Conservation (phyloP, 306 rosid genomes). For the Begonia peltatifolia region DNA sequence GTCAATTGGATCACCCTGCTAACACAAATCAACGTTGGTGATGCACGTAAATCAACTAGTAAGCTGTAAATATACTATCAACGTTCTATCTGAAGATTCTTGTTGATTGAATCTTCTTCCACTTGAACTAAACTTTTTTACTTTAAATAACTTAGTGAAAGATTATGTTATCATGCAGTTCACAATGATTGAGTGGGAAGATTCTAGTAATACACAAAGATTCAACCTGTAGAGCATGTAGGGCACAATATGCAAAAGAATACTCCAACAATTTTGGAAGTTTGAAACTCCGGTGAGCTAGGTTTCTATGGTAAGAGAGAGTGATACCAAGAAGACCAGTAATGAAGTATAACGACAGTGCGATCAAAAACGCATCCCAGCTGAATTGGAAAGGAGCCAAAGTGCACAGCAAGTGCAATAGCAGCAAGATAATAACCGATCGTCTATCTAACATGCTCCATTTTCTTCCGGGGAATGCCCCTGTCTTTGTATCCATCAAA, state of each 20-base stretch:
- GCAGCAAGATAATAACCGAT: conserved; percentile 32
- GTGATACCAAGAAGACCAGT: conserved; percentile 68
- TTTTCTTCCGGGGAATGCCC: not conserved
- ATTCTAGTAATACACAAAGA: not conserved
- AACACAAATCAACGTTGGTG: not conserved
- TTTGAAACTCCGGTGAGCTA: conserved; percentile 71
- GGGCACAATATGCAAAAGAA: conserved; percentile 69
- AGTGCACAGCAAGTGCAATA: conserved; percentile 45
- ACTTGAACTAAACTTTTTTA: no score
- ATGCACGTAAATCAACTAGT: not conserved
- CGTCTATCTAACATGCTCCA: conserved; percentile 25
- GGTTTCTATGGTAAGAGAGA: conserved; percentile 65
- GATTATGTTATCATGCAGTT: no score
- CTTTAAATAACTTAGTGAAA: no score
- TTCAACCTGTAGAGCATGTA: conserved; percentile 57
- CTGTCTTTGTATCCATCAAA: no score
- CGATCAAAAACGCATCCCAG: conserved; percentile 50
- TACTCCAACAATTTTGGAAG: conserved; percentile 90
- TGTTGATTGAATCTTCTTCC: no score
- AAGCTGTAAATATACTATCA: not conserved
- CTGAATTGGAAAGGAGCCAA: conserved; percentile 71
- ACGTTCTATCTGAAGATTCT: no score
- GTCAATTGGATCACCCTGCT: conserved; percentile 80
- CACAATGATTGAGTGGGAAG: not conserved
- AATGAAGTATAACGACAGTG: conserved; percentile 32